These are phyloP conservation scores for Populus simonii DNA, from an alignment of 345 rosid species.

Conservation along the genomic window DNA sequence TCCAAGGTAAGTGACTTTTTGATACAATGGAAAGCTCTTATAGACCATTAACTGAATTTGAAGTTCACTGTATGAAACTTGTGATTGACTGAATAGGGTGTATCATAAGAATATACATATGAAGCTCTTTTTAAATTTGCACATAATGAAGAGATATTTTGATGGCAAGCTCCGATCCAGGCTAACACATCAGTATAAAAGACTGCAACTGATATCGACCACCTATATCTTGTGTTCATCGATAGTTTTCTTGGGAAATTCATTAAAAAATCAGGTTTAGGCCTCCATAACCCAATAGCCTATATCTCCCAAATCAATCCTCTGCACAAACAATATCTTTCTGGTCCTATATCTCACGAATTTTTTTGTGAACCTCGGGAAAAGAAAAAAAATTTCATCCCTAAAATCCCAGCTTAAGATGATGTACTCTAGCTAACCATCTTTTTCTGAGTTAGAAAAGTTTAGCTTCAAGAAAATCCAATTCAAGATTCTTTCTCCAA, in stretches of 20 bases:
- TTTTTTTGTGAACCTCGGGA: neutral
- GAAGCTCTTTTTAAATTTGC: neutral
- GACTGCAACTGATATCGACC: neutral
- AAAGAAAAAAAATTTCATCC: too few species aligned
- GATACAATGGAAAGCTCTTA: neutral
- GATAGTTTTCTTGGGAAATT: neutral
- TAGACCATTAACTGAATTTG: neutral
- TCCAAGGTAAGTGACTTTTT: neutral
- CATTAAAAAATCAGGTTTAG: neutral
- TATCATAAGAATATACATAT: too few species aligned
- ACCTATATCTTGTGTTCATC: neutral
- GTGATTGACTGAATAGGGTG: neutral
- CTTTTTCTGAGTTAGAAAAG: too few species aligned
- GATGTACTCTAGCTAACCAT: neutral
- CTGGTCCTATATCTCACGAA: neutral
- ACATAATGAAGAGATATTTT: neutral
- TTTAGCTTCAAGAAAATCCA: neutral
- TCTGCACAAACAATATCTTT: neutral
- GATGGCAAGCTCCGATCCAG: too few species aligned
- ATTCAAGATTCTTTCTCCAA: neutral
- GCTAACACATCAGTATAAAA: neutral
- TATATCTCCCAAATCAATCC: neutral
- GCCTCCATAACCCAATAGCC: neutral
- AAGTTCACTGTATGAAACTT: neutral
- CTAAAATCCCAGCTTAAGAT: neutral